A percentile compares a stretch with the other conserved stretches of the same genome.
phyloP scores from a whole-genome alignment of 768 basidiomycete species.

The Tulasnella sp. region DNA sequence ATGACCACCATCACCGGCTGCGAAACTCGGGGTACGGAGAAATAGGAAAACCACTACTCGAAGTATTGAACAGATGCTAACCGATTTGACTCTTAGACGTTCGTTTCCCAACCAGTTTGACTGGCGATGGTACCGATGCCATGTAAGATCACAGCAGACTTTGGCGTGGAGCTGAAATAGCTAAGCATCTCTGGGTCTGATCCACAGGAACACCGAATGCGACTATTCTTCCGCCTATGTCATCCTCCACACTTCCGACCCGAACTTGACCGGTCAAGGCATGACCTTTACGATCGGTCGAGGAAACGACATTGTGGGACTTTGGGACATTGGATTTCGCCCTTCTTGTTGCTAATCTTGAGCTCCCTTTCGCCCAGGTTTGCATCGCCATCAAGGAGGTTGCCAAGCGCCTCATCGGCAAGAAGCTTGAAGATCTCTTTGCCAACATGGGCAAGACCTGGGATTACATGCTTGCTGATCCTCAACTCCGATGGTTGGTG shows the following conservation, averaged over 20 bases:
- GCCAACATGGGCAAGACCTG: conserved; percentile 85
- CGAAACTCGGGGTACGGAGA: conserved; percentile 45
- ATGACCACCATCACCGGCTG: conserved; percentile 46
- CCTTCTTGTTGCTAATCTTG: not conserved
- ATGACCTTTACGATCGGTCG: conserved; percentile 95
- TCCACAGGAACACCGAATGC: conserved; percentile 81
- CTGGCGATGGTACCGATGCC: conserved; percentile 89
- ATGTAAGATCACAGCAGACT: conserved; percentile 44
- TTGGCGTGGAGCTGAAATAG: not conserved
- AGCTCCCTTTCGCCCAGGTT: conserved; percentile 41
- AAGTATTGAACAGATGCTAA: not conserved
- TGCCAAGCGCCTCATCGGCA: conserved; percentile 73
- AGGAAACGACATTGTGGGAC: conserved; percentile 79
- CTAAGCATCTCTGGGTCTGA: not conserved
- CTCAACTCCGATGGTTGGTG: conserved; percentile 80
- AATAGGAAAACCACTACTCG: not conserved
- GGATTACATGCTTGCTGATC: conserved; percentile 79
- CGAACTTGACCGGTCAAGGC: conserved; percentile 72
- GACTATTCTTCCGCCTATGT: conserved; percentile 95
- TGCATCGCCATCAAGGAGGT: conserved; percentile 74
- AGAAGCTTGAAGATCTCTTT: conserved; percentile 74
- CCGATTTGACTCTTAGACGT: conserved; percentile 48
- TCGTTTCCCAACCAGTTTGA: conserved; percentile 84
- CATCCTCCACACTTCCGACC: conserved; percentile 54
- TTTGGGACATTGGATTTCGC: not conserved